Percentiles rank a stretch among this genome's conserved stretches.
Conservation (phyloP, 1,139 yeast species). For the Sugiyamaella neomexicana region DNA sequence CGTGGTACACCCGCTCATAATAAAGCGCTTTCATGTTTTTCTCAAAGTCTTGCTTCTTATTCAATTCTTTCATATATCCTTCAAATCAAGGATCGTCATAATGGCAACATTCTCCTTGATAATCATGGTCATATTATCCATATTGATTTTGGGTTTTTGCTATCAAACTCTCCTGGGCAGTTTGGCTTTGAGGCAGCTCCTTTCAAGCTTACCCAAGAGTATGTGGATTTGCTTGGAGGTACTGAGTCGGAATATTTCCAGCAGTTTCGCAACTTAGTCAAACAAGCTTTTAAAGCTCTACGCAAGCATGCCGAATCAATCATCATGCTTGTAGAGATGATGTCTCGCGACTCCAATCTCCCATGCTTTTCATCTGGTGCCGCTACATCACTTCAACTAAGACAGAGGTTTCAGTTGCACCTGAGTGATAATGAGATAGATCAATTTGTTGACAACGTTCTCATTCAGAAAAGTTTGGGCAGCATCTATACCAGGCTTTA, state of each 20-base stretch:
- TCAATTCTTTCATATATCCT: constrained; percentile 83
- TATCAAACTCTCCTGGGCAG: constrained; percentile 93
- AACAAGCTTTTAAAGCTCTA: constrained; percentile 68
- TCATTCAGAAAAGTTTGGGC: constrained; percentile 82
- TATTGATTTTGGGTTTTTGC: constrained; percentile 90
- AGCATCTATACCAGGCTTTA: constrained; percentile 86
- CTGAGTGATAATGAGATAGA: constrained; percentile 73
- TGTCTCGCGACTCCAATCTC: constrained; percentile 85
- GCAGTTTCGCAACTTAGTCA: constrained; percentile 61
- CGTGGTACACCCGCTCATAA: constrained; percentile 49
- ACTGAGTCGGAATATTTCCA: constrained; percentile 56
- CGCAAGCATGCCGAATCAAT: constrained; percentile 72
- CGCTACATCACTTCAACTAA: constrained; percentile 72
- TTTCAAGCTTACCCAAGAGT: constrained; percentile 84
- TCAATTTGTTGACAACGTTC: constrained; percentile 66
- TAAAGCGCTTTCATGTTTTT: constrained; percentile 79
- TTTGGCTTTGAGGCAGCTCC: constrained; percentile 98
- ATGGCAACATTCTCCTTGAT: constrained; percentile 93
- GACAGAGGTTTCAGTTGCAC: constrained; percentile 78
- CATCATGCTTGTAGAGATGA: constrained; percentile 79
- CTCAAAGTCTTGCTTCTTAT: constrained; percentile 81
- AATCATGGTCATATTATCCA: constrained; percentile 93
- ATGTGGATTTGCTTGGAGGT: constrained; percentile 86
- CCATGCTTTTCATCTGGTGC: constrained; percentile 92
- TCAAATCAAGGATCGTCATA: constrained; percentile 93